phyloP scores from a whole-genome alignment of 1,139 yeast species.

The Debaryomyces robertsiae region DNA sequence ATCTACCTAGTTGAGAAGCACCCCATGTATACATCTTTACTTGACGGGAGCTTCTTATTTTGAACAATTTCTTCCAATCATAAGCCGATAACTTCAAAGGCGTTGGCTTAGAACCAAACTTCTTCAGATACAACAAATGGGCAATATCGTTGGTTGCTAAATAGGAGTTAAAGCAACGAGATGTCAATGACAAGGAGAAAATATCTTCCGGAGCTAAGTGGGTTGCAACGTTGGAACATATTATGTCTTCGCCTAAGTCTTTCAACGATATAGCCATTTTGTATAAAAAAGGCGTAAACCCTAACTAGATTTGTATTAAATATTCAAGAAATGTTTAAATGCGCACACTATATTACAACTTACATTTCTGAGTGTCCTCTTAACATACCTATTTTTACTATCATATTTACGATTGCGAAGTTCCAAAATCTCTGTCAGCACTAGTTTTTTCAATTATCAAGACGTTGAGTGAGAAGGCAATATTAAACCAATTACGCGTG shows the following conservation, averaged over 20 bases:
- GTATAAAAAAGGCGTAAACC: background rate
- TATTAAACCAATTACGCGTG: background rate
- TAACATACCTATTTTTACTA: constrained; percentile 1
- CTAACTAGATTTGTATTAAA: too few relatives aligned
- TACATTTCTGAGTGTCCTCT: background rate
- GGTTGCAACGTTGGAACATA: constrained; percentile 34
- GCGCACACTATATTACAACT: too few relatives aligned
- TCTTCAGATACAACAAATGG: constrained; percentile 48
- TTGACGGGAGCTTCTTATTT: constrained; percentile 38
- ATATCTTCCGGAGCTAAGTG: constrained; percentile 50
- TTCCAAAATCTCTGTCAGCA: background rate
- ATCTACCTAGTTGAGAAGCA: constrained; percentile 50
- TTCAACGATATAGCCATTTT: constrained; percentile 12
- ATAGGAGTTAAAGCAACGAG: constrained; percentile 31
- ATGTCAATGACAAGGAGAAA: constrained; percentile 47
- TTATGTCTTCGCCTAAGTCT: constrained; percentile 48
- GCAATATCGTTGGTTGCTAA: constrained; percentile 34
- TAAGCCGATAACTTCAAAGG: constrained; percentile 40
- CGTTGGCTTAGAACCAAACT: constrained; percentile 48
- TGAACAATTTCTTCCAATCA: constrained; percentile 56
- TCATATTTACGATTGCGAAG: constrained; percentile 4
- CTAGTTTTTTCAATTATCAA: background rate
- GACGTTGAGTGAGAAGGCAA: background rate
- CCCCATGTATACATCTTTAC: constrained; percentile 70
- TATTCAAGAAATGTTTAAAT: too few relatives aligned